These are phyloP conservation scores for Pythium phragmitis DNA, from an alignment of 352 stramenopile species.

Conservation along the genomic window DNA sequence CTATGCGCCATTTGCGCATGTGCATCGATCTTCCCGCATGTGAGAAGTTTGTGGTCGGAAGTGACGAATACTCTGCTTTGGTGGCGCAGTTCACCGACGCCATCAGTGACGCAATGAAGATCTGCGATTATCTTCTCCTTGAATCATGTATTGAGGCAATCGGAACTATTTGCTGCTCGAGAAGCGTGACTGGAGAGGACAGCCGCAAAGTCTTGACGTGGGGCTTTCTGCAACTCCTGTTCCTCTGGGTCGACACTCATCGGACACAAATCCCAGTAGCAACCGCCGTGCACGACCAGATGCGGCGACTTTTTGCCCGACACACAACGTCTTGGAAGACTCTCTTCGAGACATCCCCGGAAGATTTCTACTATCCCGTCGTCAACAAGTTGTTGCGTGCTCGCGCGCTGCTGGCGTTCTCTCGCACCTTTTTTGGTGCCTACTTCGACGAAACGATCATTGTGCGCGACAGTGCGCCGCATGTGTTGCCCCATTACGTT, in stretches of 20 bases:
- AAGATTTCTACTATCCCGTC: constrained; percentile 36
- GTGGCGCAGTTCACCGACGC: background rate
- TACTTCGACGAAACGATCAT: constrained; percentile 29
- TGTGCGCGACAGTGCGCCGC: constrained; percentile 31
- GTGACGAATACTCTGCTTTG: background rate
- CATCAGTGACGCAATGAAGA: constrained; percentile 21
- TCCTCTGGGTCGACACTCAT: constrained; percentile 33
- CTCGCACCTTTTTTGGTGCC: constrained; percentile 32
- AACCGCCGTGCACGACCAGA: constrained; percentile 29
- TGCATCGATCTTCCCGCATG: constrained; percentile 12
- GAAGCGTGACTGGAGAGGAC: constrained; percentile 1
- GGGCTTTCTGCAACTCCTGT: constrained; percentile 33
- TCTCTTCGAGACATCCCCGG: constrained; percentile 30
- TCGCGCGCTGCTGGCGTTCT: constrained; percentile 23
- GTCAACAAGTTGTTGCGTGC: constrained; percentile 32
- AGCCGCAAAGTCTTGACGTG: constrained; percentile 28
- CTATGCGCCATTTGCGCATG: constrained; percentile 16
- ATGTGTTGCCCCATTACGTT: constrained; percentile 37
- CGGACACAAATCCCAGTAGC: constrained; percentile 16
- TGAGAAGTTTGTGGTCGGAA: constrained; percentile 6
- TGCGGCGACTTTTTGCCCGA: constrained; percentile 26
- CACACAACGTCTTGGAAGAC: constrained; percentile 33
- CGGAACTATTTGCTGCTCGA: constrained; percentile 22
- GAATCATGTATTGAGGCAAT: constrained; percentile 33
- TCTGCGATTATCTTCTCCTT: constrained; percentile 21